Base-by-base conservation (phyloP, 169 alveolate genomes). In the Babesia ovis region DNA sequence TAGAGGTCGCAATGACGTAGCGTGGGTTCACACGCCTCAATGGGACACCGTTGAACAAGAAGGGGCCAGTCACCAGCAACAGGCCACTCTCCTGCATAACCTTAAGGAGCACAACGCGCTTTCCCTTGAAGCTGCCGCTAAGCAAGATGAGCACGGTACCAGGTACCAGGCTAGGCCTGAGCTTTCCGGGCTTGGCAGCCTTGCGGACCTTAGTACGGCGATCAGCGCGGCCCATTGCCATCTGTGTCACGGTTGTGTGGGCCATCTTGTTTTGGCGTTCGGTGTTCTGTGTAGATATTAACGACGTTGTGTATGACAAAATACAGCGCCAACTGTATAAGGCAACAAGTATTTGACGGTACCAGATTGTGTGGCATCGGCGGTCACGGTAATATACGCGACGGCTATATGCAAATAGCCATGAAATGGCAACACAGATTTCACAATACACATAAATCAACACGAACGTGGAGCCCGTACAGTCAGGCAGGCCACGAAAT, bases 121-220 rank as follows among this genome's bases (percentile, higher is more conserved):
- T 95, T 66, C 99, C 99, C 83, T 96, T 91, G 95, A 93, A 96
- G 84, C 96, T 93, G 53, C 99, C 98, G 56, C 98, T 89, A 39
- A 97, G 91, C 66, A 97, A 85, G 53, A 97, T 95, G 68, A 96
- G 93, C n/a, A 97, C 97, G 43, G 94, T 92, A 31, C 98, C 98
- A 34, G 97, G 95, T 59, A 81, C 84, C 51, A 95, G 85, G 35
- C 95, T 91, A 61, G 89, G 87, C 76, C 97, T 91, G 60, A 73
- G 58, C 77, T 83, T 87, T 20, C 9, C 32, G 12, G 20, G 20
- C 32, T 48, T 48, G 16, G 91, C 93, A 45, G 50, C 55, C 67
- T 72, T 77, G 46, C 85, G 79, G 48, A 68, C 60, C 50, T 29
- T 77, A 75, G 46, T 77, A 25, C 71, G 57, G 54, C 87, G 68